A percentile compares a stretch with the other conserved stretches of the same genome.
Conservation (phyloP, 2,329 filamentous ascomycete genomes). For the Calonectria pseudoturangicola region DNA sequence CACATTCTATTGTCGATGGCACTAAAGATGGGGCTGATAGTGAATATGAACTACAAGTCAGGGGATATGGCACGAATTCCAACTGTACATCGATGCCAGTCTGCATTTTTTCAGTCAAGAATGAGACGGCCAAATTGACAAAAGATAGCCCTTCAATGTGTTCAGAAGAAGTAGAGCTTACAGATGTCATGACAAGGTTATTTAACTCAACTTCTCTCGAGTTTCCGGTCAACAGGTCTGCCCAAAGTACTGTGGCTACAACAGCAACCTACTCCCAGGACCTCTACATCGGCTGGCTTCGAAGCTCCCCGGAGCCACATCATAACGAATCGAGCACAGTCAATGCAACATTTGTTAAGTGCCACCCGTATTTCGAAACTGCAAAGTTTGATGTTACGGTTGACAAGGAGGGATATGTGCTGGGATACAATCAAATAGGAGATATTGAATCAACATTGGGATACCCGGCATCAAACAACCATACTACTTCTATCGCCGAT, state of each 20-base stretch:
- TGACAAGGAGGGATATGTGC: neutral
- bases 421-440: neutral
- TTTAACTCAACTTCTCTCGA: neutral
- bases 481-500: neutral
- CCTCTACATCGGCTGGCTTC: neutral
- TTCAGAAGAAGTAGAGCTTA: neutral
- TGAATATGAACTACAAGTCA: neutral
- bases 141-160: neutral
- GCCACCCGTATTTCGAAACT: neutral
- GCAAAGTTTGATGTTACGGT: slow-evolving; percentile 23
- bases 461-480: neutral
- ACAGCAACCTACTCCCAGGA: neutral
- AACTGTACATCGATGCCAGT: neutral
- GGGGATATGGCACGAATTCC: neutral
- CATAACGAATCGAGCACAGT: neutral
- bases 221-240: neutral
- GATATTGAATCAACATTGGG: neutral
- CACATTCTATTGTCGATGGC: neutral
- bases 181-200: neutral
- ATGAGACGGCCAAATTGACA: neutral
- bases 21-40: neutral
- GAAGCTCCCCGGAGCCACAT: neutral
- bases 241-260: too few relatives aligned
- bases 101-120: neutral
- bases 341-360: neutral